Evolutionary conservation across 768 basidiomycete genomes (phyloP), one percentile per base, ranked within the genome.

Genomic region (Naematelia aurantialba): DNA sequence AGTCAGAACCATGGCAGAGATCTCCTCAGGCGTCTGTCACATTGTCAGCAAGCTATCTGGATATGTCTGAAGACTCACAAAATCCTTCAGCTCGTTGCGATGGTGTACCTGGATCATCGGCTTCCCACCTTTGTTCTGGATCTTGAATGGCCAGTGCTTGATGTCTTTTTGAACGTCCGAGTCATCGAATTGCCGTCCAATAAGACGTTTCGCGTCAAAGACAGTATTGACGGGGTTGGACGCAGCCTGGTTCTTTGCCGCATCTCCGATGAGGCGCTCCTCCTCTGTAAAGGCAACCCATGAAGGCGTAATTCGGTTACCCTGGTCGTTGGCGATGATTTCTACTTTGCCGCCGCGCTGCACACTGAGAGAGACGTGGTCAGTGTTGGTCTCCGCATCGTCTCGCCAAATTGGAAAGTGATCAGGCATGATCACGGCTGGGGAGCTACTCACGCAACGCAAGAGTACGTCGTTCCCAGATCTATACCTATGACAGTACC

Each of bases 151-250:
- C 76, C 66, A 76, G 65, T 80, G 81, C 73, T 80, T 81, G 66
- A 80, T 80, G 66, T 83, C 82, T 49, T 65, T 64, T 73, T 81
- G 77, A 47, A 83, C 74, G 57, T 80, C 80, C 8, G 74, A 50
- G 63, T 83, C 82, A 60, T 83, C 83, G 77, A 86, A 94, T 78
- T 90, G 90, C 79, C 92, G 87, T 69, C 91, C 90, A 72, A 93
- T 92, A 65, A 94, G 84, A 79, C 92, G 90, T 75, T 96, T 98
- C 58, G 92, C 92, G 78, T 96, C 92, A 70, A 96, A 97, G 58
- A 96, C 88, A 10, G 92, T 96, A 80, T 98, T 98, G 66, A 83
- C 69, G 19, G 94, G 91, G 80, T 98, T 91, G 46, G 88, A 82
- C 78, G 90, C 86, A 80, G 85, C 91, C 27, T 91, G 91, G 75